phyloP scores from a whole-genome alignment of 345 rosid genomes.

The Melastoma malabathricum region DNA sequence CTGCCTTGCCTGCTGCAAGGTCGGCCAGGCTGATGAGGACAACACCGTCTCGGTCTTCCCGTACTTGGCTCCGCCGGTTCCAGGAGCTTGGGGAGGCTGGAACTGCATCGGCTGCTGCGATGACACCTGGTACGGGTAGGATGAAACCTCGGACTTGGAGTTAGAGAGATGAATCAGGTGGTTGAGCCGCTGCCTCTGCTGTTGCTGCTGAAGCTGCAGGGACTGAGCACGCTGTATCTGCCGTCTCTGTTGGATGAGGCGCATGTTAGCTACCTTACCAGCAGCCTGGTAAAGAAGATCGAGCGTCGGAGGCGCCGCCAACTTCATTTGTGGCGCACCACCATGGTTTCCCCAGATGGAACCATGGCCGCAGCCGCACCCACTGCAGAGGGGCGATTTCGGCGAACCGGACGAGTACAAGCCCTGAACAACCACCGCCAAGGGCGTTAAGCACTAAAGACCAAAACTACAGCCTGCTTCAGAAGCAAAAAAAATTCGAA shows the following conservation, averaged over 20 bases:
- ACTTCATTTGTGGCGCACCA: neutral
- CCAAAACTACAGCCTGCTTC: neutral
- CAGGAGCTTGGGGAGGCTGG: slow-evolving; percentile 10
- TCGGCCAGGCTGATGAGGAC: slow-evolving; percentile 48
- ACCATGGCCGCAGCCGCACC: neutral
- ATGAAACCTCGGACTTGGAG: slow-evolving; percentile 12
- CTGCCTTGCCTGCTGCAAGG: slow-evolving; percentile 22
- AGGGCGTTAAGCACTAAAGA: too few species aligned
- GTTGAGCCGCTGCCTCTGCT: slow-evolving; percentile 11
- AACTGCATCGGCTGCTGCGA: slow-evolving; percentile 48
- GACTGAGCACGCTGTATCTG: neutral
- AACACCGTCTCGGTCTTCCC: slow-evolving; percentile 11
- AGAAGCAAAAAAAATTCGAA: too few species aligned
- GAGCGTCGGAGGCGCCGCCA: neutral
- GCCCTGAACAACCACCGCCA: slow-evolving; percentile 1
- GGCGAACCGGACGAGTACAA: slow-evolving; percentile 9
- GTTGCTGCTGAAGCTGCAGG: slow-evolving; percentile 17
- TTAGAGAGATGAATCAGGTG: slow-evolving; percentile 12
- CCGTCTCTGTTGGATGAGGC: slow-evolving; percentile 6
- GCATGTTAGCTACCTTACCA: slow-evolving; percentile 5
- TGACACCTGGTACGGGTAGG: slow-evolving; percentile 20
- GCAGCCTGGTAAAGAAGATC: slow-evolving; percentile 11
- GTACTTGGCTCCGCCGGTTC: neutral
- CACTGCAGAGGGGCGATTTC: slow-evolving; percentile 9
- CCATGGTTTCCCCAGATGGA: neutral